A percentile compares a stretch with the other conserved stretches of the same genome.
These are phyloP conservation scores for Filobasidium uniguttulatum DNA, from an alignment of 1,284 basidiomycete species.

Conservation along the genomic window DNA sequence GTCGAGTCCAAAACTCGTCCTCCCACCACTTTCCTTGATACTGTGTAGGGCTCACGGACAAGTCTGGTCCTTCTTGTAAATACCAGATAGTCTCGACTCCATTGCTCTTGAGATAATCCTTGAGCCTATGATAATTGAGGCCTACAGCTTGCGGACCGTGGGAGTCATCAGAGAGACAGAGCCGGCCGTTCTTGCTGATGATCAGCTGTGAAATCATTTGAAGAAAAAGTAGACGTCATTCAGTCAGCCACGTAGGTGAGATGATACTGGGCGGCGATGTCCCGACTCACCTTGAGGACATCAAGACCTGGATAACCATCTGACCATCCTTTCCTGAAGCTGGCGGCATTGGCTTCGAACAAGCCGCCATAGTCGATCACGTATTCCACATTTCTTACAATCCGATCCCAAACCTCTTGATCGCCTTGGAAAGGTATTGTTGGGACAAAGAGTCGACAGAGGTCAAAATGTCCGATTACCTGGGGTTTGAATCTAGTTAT, in stretches of 20 bases:
- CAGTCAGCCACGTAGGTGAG: not conserved
- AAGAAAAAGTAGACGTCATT: not conserved
- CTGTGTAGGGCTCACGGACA: not conserved
- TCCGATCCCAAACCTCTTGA: constrained; percentile 48
- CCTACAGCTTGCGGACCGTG: constrained; percentile 82
- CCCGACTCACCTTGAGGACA: constrained; percentile 51
- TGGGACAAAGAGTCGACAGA: constrained; percentile 68
- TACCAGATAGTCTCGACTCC: constrained; percentile 61
- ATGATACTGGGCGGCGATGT: not conserved
- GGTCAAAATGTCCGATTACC: constrained; percentile 84
- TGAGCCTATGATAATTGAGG: constrained; percentile 60
- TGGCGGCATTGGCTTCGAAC: constrained; percentile 87
- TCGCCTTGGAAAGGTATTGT: constrained; percentile 39
- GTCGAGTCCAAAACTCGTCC: constrained; percentile 2
- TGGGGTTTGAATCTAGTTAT: constrained; percentile 63
- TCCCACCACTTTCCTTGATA: constrained; percentile 8
- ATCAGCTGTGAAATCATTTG: constrained; percentile 54
- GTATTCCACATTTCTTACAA: constrained; percentile 61
- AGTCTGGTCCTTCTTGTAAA: constrained; percentile 23
- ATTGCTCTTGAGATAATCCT: constrained; percentile 51
- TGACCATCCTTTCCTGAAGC: constrained; percentile 80
- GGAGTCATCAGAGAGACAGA: constrained; percentile 88
- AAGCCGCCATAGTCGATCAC: constrained; percentile 74
- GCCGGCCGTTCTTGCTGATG: constrained; percentile 49
- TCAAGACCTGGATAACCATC: constrained; percentile 71